A percentile compares a stretch with the other conserved stretches of the same genome.
These are phyloP conservation scores for Sporothrix pseudoabietina DNA, from an alignment of 2,329 filamentous ascomycete species.

Conservation along the genomic window DNA sequence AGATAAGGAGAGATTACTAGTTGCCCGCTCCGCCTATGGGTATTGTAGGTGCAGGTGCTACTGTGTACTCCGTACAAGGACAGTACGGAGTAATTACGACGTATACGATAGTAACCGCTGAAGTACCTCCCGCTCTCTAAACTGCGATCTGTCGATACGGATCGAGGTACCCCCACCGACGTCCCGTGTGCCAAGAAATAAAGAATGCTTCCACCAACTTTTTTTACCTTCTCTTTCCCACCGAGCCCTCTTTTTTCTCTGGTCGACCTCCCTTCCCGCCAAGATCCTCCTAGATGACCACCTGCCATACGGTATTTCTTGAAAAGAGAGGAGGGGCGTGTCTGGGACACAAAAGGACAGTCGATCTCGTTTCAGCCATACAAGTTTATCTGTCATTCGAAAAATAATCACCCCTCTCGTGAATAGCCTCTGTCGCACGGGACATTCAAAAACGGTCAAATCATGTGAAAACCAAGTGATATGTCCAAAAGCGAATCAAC, in stretches of 20 bases:
- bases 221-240: background rate
- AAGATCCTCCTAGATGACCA: conserved; percentile 19
- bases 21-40: conserved; percentile 1
- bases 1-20: conserved; percentile 15
- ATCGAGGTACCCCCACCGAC: conserved; percentile 8
- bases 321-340: conserved; percentile 1
- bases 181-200: conserved; percentile 16
- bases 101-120: background rate
- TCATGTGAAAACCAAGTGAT: background rate
- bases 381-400: background rate
- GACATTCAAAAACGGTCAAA: background rate
- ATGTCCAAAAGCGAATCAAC: background rate
- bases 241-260: background rate
- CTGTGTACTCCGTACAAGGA: background rate
- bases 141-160: background rate
- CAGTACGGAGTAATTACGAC: background rate
- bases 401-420: background rate
- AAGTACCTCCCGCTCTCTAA: background rate
- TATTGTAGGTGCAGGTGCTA: background rate
- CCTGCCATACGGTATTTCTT: background rate
- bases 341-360: background rate
- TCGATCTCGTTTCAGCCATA: conserved; percentile 19
- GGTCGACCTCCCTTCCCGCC: background rate
- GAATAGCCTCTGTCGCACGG: background rate
- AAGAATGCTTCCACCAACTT: conserved; percentile 13